A percentile compares a stretch with the other conserved stretches of the same genome.
phyloP scores from a whole-genome alignment of 2,329 filamentous ascomycete genomes.

The Cordyceps cicadae region DNA sequence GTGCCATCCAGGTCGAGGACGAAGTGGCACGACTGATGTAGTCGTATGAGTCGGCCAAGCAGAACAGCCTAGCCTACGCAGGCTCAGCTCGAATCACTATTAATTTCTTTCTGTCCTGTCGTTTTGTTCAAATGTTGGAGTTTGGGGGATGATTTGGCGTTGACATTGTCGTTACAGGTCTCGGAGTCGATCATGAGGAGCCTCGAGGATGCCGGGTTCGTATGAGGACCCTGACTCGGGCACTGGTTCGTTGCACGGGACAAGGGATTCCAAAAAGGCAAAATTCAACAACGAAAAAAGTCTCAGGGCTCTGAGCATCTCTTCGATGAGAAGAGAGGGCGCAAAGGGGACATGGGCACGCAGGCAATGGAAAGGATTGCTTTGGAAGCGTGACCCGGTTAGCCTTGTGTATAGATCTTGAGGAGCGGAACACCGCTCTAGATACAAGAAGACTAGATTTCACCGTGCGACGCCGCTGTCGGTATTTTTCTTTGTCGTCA shows the following conservation, averaged over 20 bases:
- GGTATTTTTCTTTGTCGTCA: not conserved
- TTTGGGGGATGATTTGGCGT: constrained; percentile 10
- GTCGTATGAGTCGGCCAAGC: constrained; percentile 12
- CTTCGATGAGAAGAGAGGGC: constrained; percentile 27
- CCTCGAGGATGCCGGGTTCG: constrained; percentile 32
- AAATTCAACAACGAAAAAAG: constrained; percentile 16
- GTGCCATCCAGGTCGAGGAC: constrained; percentile 70
- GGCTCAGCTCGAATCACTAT: not conserved
- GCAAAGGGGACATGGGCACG: constrained; percentile 17
- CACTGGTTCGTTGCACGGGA: not conserved
- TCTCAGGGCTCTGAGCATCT: constrained; percentile 25
- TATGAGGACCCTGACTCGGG: constrained; percentile 22
- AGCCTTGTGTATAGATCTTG: constrained; percentile 35
- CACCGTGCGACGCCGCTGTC: not conserved
- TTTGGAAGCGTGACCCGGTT: constrained; percentile 20
- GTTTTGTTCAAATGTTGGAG: constrained; percentile 12
- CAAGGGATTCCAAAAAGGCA: not conserved
- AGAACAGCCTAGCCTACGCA: not conserved
- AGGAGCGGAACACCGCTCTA: constrained; percentile 33
- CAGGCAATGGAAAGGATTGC: constrained; percentile 11
- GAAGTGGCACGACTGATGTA: constrained; percentile 88
- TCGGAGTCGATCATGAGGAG: constrained; percentile 27
- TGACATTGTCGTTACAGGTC: constrained; percentile 20
- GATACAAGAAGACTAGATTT: constrained; percentile 10
- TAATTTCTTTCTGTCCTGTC: not conserved